Evolutionary conservation across 805 yeast genomes (phyloP), one percentile per base, ranked within the genome.

Genomic region (Kazachstania kunashirensis): DNA sequence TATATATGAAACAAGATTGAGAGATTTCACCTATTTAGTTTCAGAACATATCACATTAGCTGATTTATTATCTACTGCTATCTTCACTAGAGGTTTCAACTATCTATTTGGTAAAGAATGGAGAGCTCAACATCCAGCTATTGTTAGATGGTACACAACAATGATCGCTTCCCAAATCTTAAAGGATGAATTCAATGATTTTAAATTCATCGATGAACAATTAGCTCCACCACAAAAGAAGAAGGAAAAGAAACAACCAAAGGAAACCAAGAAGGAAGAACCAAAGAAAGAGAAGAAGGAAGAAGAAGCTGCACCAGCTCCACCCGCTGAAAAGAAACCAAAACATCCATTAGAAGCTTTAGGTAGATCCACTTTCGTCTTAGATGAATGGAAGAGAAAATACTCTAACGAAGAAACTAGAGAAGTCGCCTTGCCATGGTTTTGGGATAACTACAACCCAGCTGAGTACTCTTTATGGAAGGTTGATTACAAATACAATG

Each of bases 351-450:
- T 88, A 62, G 94, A 77, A 63, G 68, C 71, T 42, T 76, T 89
- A 47, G 94, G 92, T 54, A 80, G 75, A 61, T 62, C 84, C 43
- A 55, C 79, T 44, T 68, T 71, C 51, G 68, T 78, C 52, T 55
- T 89, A 46, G 96, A 89, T 61, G 92, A 84, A 66, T 88, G 96
- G 94, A 92, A 92, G 78, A 82, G 96, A 71, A 68, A 68, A 49
- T 89, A 92, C 80, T 86, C 96, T 47, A 92, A 89, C 75, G 89
- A 85, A 70, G 97, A 92, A 57, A 89, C 97, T 62, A 84, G 96
- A 70, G 79, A 77, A 62, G 77, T 67, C 50, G 95, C 96, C 49
- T 72, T 89, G 52, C 97, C 97, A 63, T 92, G 89, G 88, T 92
- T 89, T 88, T 92, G 96, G 96, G 82, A 81, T 63, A 79, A 82